Conservation (phyloP, 768 basidiomycete genomes). For the Neoboletus magnificus region DNA sequence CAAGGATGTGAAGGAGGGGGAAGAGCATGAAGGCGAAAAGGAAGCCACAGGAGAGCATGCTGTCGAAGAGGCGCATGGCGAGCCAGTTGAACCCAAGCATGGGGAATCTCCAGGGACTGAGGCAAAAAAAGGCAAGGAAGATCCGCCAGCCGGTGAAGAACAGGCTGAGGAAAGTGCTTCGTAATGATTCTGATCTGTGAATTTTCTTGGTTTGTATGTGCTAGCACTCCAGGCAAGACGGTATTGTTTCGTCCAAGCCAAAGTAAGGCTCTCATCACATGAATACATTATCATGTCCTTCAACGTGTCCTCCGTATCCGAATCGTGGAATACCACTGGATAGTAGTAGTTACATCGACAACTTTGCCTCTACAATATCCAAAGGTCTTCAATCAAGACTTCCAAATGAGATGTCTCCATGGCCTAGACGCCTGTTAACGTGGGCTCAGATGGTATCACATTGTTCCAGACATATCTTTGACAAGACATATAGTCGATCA, state of each 20-base stretch:
- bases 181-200: conserved; percentile 11
- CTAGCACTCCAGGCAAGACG: not conserved
- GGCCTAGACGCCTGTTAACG: no score
- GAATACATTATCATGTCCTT: not conserved
- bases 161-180: conserved; percentile 14
- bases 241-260: not conserved
- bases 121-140: conserved; percentile 24
- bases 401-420: not conserved
- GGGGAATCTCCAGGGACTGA: conserved; percentile 22
- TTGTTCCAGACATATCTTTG: no score
- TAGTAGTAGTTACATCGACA: no score
- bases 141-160: conserved; percentile 17
- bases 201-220: conserved; percentile 4
- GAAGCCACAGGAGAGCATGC: conserved; percentile 19
- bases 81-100: conserved; percentile 22
- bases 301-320: not conserved
- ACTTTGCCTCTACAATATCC: not conserved
- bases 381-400: not conserved
- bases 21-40: conserved; percentile 35
- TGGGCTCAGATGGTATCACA: not conserved
- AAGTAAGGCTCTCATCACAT: not conserved
- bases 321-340: not conserved
- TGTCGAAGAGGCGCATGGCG: conserved; percentile 29
- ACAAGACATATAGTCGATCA: not conserved
- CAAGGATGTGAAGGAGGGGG: conserved; percentile 47